These are phyloP conservation scores for Eutrema heterophyllum DNA, from an alignment of 345 rosid species.

Conservation along the genomic window DNA sequence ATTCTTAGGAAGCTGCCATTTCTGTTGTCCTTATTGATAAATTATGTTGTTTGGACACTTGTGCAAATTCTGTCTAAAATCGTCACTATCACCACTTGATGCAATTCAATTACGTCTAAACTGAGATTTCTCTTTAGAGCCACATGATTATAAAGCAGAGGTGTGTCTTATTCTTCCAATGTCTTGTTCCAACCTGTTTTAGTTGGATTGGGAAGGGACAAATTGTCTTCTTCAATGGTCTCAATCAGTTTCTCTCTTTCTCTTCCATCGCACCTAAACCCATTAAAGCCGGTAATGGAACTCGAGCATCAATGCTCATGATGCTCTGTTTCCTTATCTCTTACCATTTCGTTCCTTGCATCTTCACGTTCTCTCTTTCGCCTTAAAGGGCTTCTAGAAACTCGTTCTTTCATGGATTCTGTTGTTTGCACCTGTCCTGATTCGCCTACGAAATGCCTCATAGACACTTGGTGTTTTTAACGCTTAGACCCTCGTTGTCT, in stretches of 20 bases:
- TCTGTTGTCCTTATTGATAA: neutral
- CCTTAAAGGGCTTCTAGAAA: neutral
- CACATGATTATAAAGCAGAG: neutral
- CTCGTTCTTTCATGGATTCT: neutral
- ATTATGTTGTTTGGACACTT: neutral
- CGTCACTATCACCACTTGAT: slow-evolving; percentile 2
- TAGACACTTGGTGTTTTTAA: neutral
- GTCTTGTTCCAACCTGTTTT: neutral
- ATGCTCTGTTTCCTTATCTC: neutral
- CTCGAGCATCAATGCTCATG: neutral
- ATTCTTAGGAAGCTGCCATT: slow-evolving; percentile 16
- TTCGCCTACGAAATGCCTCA: neutral
- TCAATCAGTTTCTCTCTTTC: slow-evolving; percentile 14
- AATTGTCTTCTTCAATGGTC: slow-evolving; percentile 31
- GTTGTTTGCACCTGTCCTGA: neutral
- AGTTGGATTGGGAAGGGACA: slow-evolving; percentile 19
- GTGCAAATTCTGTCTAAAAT: neutral
- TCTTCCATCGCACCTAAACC: too few species aligned
- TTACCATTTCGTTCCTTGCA: neutral
- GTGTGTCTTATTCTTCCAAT: slow-evolving; percentile 5
- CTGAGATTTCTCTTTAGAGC: neutral
- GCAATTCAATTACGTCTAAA: slow-evolving; percentile 1
- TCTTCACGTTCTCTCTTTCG: neutral
- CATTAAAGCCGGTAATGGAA: neutral
- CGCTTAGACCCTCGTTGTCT: neutral